Evolutionary conservation across 179 eudicot genomes (phyloP).

Genomic region (Silene noctiflora): DNA sequence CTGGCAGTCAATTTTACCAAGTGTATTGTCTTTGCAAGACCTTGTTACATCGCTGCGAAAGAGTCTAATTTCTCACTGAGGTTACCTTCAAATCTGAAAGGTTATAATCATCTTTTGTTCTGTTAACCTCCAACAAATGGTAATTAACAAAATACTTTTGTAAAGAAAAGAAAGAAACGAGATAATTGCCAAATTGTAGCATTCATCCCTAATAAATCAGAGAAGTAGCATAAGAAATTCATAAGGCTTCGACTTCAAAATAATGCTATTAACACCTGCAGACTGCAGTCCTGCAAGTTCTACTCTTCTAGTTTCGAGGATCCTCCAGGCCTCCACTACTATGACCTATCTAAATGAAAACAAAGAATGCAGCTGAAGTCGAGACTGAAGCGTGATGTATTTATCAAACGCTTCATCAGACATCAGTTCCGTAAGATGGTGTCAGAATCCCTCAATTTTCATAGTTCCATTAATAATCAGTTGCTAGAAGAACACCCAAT

Average conservation of each 20-base stretch:
- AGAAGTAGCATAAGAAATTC: too few species aligned
- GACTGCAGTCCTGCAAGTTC: background rate
- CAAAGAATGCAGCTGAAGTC: background rate
- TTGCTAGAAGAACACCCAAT: background rate
- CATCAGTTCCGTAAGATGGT: background rate
- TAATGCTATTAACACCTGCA: background rate
- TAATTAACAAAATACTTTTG: too few species aligned
- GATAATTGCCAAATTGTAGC: background rate
- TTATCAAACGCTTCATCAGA: background rate
- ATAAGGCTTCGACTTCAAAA: too few species aligned
- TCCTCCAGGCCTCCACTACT: background rate
- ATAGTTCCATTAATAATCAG: background rate
- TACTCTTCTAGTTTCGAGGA: background rate
- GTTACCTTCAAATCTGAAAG: too few species aligned
- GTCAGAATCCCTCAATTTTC: background rate
- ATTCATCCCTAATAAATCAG: background rate
- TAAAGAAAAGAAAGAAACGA: too few species aligned
- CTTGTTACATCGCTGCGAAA: background rate
- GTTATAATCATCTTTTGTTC: too few species aligned
- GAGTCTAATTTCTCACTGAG: too few species aligned
- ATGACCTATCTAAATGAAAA: background rate
- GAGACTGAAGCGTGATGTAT: background rate
- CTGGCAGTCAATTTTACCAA: background rate
- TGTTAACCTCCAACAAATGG: too few species aligned
- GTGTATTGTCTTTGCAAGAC: background rate